Base-by-base conservation (phyloP, 768 basidiomycete genomes). In the Leucocoprinus sp. region DNA sequence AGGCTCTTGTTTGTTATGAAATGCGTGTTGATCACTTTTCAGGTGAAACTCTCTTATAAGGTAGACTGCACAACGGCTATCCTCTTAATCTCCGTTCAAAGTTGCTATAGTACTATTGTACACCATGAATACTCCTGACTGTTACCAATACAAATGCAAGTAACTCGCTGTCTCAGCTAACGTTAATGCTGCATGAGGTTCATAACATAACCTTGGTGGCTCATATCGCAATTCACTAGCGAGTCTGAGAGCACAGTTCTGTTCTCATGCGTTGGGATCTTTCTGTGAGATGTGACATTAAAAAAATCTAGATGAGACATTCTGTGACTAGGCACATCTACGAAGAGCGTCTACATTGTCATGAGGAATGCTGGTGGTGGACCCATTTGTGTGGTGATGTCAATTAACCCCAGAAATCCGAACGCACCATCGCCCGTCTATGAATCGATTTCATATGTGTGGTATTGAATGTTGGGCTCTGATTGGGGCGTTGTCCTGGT, bases 21-120 rank as follows among this genome's bases (percentile, higher is more conserved):
- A 40, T 5, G 29, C 23, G 36, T 34, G 26, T 51, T 60, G n/a
- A 45, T 27, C 51, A 5, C 34, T 29, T 43, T 47, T 17, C 33
- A 72, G 72, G 71, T 14, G 71, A 73, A 56, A 72, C 69, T 2
- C 60, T 72, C 28, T 54, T 72, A 38, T 71, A 57, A 61, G 42
- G 18, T 7, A 3, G 14, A 29, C 31, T 37, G 1, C 18, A 18
- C 15, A 9, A 24, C 36, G 14, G 4, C 9, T 31, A 31, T 28
- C 27, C 40, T 41, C 26, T 7, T 6, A 3, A 29, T 18, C n/a
- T 24, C 17, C 5, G 19, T 22, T 31, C 14, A 28, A 39, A 19
- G 27, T 29, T 29, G 27, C 33, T 21, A 18, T 21, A 27, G 15
- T 27, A 41, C 8, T 12, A 11, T 14, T 27, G 15, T n/a, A 12